These are phyloP conservation scores for Colletotrichum sp. DNA, from an alignment of 2,329 filamentous ascomycete species.

Conservation along the genomic window DNA sequence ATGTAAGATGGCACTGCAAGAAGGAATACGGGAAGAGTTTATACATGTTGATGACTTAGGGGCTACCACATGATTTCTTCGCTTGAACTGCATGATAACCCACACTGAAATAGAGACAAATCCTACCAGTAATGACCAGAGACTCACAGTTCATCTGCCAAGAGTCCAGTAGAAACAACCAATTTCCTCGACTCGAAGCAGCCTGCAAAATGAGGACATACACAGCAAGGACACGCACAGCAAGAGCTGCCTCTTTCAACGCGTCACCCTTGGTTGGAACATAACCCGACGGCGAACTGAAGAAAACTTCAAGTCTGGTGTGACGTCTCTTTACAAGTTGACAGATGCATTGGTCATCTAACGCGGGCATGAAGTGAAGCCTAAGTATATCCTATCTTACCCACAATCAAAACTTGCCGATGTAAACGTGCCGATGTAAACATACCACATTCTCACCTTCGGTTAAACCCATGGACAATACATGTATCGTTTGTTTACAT, in stretches of 20 bases:
- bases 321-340: background rate
- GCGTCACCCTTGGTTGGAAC: background rate
- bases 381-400: background rate
- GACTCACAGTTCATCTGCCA: background rate
- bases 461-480: rapidly evolving
- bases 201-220: background rate
- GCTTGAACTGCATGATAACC: background rate
- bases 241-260: background rate
- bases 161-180: background rate
- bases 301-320: background rate
- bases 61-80: background rate
- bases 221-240: background rate
- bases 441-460: background rate
- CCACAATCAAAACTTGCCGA: background rate
- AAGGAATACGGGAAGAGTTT: background rate
- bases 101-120: background rate
- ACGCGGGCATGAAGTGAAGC: background rate
- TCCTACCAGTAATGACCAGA: background rate
- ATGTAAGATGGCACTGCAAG: no score
- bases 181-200: background rate
- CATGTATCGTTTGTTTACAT: background rate
- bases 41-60: background rate
- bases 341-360: background rate
- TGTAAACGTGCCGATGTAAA: background rate
- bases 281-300: background rate